These are phyloP conservation scores for Suhomyces anneliseae DNA, from an alignment of 1,139 yeast genomes.

Conservation along the genomic window DNA sequence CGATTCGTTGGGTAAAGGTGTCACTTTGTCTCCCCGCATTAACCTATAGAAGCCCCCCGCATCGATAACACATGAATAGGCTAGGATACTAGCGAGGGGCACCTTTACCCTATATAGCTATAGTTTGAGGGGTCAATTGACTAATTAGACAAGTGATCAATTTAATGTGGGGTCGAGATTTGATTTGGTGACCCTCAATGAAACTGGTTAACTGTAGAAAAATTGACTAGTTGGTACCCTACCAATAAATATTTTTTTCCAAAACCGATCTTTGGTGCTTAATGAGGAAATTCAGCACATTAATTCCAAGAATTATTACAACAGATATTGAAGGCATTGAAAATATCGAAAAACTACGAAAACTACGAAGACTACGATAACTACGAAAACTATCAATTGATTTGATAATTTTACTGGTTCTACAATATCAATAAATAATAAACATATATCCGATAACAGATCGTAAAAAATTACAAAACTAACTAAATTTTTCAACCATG, in stretches of 20 bases:
- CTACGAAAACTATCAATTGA: no score
- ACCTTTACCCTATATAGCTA: background rate
- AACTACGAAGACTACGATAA: no score
- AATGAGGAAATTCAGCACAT: no score
- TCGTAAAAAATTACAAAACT: background rate
- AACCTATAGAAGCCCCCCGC: background rate
- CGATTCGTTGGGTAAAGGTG: background rate
- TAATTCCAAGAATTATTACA: no score
- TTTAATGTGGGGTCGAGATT: background rate
- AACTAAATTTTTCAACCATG: background rate
- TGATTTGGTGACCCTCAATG: background rate
- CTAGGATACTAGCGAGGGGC: background rate
- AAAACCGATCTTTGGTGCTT: no score
- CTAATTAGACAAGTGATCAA: background rate
- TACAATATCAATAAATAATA: background rate
- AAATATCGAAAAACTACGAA: no score
- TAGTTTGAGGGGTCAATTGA: background rate
- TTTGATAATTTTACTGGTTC: background rate
- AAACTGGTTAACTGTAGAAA: no score
- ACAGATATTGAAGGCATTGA: no score
- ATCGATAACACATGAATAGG: background rate
- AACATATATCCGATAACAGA: background rate
- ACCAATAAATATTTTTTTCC: no score
- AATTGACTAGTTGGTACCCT: no score
- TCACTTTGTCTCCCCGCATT: background rate